Percentiles rank a stretch among this genome's conserved stretches.
These are phyloP conservation scores for Tirmania nivea DNA, from an alignment of 495 filamentous ascomycete species.

Conservation along the genomic window DNA sequence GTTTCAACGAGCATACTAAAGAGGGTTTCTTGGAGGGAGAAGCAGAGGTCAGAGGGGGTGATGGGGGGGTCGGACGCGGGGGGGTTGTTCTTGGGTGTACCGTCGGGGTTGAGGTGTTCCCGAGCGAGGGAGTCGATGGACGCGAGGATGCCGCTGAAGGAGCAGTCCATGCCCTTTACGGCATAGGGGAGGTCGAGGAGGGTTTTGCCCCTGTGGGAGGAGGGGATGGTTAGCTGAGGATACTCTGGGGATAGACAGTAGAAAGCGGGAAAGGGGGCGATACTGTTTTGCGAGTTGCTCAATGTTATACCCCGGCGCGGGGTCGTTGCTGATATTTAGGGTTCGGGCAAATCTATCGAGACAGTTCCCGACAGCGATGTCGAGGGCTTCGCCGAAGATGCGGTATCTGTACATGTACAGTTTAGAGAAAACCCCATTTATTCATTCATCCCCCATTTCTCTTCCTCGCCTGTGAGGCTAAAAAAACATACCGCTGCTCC, in stretches of 20 bases:
- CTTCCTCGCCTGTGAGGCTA: not conserved
- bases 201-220: conserved; percentile 21
- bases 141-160: conserved; percentile 77
- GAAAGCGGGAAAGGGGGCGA: not conserved
- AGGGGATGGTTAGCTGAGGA: not conserved
- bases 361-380: conserved; percentile 95
- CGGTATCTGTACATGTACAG: conserved; percentile 33
- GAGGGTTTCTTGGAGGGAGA: conserved; percentile 83
- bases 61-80: conserved; percentile 23
- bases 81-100: conserved; percentile 3
- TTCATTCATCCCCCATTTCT: not conserved
- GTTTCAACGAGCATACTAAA: conserved; percentile 97
- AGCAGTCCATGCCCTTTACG: conserved; percentile 97
- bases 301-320: conserved; percentile 92
- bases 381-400: conserved; percentile 92
- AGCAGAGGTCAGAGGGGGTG: conserved; percentile 76
- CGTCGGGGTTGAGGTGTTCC: conserved; percentile 22
- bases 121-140: conserved; percentile 56
- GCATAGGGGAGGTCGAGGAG: conserved; percentile 82
- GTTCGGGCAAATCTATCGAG: conserved; percentile 88
- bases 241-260: not conserved
- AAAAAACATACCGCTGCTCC: conserved; percentile 33
- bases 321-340: conserved; percentile 78
- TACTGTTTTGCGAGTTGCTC: conserved; percentile 77
- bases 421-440: not conserved